These are phyloP conservation scores for Wickerhamiella infanticola DNA, from an alignment of 1,139 yeast genomes.

Conservation along the genomic window DNA sequence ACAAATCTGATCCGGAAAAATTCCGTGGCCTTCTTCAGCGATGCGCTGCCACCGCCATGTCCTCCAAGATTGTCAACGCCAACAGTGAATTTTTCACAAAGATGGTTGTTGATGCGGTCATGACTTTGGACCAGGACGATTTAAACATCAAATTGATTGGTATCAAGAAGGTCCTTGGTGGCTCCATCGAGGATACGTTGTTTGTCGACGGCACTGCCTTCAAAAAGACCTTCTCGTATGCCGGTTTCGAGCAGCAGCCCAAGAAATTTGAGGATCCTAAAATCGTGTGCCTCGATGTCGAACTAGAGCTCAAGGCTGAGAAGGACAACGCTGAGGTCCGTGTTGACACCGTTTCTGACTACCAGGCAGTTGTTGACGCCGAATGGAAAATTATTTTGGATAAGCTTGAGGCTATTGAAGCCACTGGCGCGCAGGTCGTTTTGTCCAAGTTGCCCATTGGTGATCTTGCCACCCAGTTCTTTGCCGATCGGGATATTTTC, in stretches of 20 bases:
- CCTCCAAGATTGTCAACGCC: conserved; percentile 77
- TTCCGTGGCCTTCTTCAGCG: conserved; percentile 68
- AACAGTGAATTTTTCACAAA: conserved; percentile 82
- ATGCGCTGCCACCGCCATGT: conserved; percentile 96
- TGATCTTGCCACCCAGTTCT: conserved; percentile 92
- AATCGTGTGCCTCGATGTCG: conserved; percentile 75
- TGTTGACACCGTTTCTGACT: conserved; percentile 82
- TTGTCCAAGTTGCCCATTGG: conserved; percentile 94
- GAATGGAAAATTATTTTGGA: conserved; percentile 91
- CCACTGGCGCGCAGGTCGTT: conserved; percentile 83
- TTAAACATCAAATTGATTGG: conserved; percentile 86
- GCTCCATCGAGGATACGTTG: conserved; percentile 84
- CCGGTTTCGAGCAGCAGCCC: conserved; percentile 98
- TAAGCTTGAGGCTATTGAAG: conserved; percentile 68
- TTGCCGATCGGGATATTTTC: conserved; percentile 90
- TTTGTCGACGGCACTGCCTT: conserved; percentile 92
- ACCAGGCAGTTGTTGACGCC: conserved; percentile 94
- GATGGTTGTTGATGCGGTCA: conserved; percentile 93
- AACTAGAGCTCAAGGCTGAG: conserved; percentile 91
- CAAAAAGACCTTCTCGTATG: conserved; percentile 91
- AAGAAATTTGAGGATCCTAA: conserved; percentile 67
- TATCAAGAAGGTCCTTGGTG: conserved; percentile 89
- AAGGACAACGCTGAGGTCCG: conserved; percentile 99
- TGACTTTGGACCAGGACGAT: conserved; percentile 68
- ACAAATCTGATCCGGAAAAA: conserved; percentile 28